phyloP scores from a whole-genome alignment of 257 asterid species.

The Solanum bulbocastanum region DNA sequence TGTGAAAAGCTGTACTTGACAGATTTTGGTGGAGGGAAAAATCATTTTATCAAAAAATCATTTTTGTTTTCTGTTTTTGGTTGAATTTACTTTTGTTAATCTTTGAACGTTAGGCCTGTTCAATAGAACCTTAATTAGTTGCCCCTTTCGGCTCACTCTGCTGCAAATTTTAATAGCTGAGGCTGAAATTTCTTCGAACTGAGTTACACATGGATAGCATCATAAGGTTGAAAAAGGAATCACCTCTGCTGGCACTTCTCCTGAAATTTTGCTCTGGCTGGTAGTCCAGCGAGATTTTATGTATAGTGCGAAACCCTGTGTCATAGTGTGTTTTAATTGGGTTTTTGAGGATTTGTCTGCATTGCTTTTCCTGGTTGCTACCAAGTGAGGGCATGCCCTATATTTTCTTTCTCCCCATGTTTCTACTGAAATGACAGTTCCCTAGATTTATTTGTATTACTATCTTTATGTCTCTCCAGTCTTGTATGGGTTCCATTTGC shows the following conservation, averaged over 20 bases:
- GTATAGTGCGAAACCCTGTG: neutral
- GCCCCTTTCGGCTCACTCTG: neutral
- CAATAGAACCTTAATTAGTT: neutral
- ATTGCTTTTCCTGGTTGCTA: neutral
- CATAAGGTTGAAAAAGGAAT: neutral
- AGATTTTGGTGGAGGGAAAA: neutral
- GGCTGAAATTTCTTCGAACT: neutral
- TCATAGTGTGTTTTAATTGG: neutral
- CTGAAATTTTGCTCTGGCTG: neutral
- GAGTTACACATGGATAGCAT: neutral
- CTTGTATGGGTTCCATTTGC: neutral
- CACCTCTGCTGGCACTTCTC: neutral
- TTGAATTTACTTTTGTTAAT: neutral
- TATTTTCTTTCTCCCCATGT: neutral
- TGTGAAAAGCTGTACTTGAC: neutral
- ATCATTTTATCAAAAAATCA: neutral
- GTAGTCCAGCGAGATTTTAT: neutral
- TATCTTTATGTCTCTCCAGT: neutral
- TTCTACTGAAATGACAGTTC: neutral
- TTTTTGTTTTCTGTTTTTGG: neutral
- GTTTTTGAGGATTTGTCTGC: neutral
- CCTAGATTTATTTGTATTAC: neutral
- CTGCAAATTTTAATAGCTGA: neutral
- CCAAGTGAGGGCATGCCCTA: neutral
- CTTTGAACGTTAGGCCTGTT: neutral